Base-by-base conservation (phyloP, 2,329 filamentous ascomycete genomes). In the Botrytis tulipae region DNA sequence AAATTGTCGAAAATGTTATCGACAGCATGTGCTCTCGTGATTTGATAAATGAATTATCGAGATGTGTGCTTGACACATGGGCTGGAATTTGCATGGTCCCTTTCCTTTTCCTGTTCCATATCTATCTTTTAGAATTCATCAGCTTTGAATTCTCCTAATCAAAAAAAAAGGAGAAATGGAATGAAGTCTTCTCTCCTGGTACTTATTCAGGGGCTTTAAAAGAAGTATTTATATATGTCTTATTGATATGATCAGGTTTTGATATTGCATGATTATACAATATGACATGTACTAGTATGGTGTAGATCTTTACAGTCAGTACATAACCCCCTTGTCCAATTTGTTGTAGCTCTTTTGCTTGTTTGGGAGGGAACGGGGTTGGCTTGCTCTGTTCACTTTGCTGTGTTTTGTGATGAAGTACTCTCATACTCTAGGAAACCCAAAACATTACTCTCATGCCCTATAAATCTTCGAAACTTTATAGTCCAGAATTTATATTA, bases 31-130 rank as follows among this genome's bases (percentile, higher is more conserved):
- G 0, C 25, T 54, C 3, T 8, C 25, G 7, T 14, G 12, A 16
- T 8, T 29, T 54, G 51, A 54, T 7, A 54, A 29, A 54, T 54
- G 2, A 7, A 29, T 29, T 6, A 29, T 18, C 29, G n/a, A 14
- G 5, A 51, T n/a, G 4, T 42, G 25, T n/a, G 3, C n/a, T 51
- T 3, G 4, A 51, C 48, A 6, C 48, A 5, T 51, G n/a, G 22
- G 25, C 12, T n/a, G 0, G 10, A 51, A 12, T 6, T 10, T n/a
- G 48, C 0, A n/a, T n/a, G 5, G 12, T 51, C 10, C 4, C 12
- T 12, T 51, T 51, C 4, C 12, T 25, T 51, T 51, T 51, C 22
- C 22, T 25, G 12, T 51, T 25, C 1, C 22, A n/a, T 6, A n/a
- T 51, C 25, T 51, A 12, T 51, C 48, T 54, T n/a, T 54, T n/a